These are phyloP conservation scores for Malassezia equina DNA, from an alignment of 1,284 basidiomycete genomes.

Conservation along the genomic window DNA sequence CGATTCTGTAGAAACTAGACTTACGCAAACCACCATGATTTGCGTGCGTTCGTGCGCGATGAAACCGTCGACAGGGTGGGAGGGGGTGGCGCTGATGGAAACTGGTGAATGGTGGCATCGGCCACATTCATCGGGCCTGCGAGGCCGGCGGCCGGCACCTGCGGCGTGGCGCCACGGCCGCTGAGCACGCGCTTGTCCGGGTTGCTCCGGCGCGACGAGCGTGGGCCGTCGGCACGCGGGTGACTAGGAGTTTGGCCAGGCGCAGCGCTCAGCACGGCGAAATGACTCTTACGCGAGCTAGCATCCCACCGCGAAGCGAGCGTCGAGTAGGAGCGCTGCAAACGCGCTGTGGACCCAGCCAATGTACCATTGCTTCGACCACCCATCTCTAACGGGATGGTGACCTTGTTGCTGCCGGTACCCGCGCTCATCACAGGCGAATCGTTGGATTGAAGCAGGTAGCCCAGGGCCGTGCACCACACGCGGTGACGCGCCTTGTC, in stretches of 20 bases:
- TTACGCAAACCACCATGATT: not conserved
- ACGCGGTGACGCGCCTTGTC: conserved; percentile 90
- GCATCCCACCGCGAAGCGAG: not conserved
- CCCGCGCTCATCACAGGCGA: not conserved
- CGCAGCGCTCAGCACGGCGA: not conserved
- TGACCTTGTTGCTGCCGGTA: not conserved
- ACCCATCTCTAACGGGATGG: conserved; percentile 14
- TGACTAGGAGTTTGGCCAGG: not conserved
- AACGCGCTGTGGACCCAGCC: not conserved
- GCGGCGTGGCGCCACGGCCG: not conserved
- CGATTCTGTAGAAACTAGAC: not conserved
- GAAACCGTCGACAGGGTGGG: not conserved
- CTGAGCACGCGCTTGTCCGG: conserved; percentile 1
- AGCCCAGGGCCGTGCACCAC: conserved; percentile 61
- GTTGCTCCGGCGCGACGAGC: conserved; percentile 4
- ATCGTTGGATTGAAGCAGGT: conserved; percentile 26
- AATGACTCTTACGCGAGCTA: not conserved
- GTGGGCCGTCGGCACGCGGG: not conserved
- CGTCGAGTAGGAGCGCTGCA: not conserved
- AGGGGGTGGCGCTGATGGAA: not conserved
- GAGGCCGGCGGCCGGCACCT: not conserved
- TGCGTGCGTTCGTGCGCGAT: not conserved
- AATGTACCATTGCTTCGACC: not conserved
- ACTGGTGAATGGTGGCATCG: not conserved
- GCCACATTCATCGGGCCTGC: not conserved